These are phyloP conservation scores for Phytophthora niederhauseri DNA, from an alignment of 352 stramenopile species.

Conservation along the genomic window DNA sequence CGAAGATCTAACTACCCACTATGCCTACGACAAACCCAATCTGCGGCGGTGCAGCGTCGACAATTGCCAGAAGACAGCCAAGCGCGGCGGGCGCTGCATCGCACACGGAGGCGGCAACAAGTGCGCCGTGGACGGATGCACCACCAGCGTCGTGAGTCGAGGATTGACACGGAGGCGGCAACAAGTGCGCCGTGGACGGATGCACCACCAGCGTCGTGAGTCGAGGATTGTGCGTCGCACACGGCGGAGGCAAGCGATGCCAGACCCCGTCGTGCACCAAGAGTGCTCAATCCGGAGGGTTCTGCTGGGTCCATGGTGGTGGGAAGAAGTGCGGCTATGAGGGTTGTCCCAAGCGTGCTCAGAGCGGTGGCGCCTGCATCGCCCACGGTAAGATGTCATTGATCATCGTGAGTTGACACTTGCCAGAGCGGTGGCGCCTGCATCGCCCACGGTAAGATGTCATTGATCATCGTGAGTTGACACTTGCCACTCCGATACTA, in stretches of 20 bases:
- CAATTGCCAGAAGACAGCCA: slow-evolving; percentile 50
- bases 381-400: slow-evolving; percentile 44
- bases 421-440: slow-evolving; percentile 57
- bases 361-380: slow-evolving; percentile 56
- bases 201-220: slow-evolving; percentile 58
- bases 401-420: background rate
- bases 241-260: slow-evolving; percentile 59
- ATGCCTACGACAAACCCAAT: slow-evolving; percentile 8
- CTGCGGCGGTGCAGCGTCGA: slow-evolving; percentile 39
- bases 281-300: slow-evolving; percentile 43
- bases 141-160: slow-evolving; percentile 53
- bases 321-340: slow-evolving; percentile 62
- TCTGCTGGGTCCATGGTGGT: slow-evolving; percentile 55
- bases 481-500: slow-evolving; percentile 14
- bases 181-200: slow-evolving; percentile 51
- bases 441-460: slow-evolving; percentile 49
- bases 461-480: background rate
- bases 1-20: no score
- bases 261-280: slow-evolving; percentile 31
- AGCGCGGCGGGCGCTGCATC: slow-evolving; percentile 54
- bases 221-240: slow-evolving; percentile 58
- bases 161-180: slow-evolving; percentile 56
- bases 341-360: slow-evolving; percentile 49
- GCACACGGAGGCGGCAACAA: slow-evolving; percentile 60
- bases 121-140: slow-evolving; percentile 50